Percentiles rank a stretch among this genome's conserved stretches.
These are phyloP conservation scores for Jatropha multifida DNA, from an alignment of 441 rosid species.

Conservation along the genomic window DNA sequence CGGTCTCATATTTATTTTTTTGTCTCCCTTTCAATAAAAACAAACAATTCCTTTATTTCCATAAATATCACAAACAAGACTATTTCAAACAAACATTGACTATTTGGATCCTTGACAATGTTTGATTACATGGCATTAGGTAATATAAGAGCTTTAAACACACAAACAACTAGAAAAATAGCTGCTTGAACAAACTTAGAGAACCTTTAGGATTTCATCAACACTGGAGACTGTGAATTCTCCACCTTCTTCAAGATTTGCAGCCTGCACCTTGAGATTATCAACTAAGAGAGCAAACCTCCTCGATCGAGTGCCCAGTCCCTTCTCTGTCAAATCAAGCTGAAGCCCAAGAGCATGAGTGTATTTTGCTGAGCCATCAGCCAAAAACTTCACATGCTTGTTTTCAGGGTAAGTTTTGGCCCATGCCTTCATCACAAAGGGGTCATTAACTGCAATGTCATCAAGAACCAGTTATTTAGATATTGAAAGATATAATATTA, in stretches of 20 bases:
- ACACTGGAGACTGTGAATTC: slow-evolving; percentile 86
- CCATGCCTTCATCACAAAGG: slow-evolving; percentile 97
- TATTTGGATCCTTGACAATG: not conserved
- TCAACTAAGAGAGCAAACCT: slow-evolving; percentile 83
- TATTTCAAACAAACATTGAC: not conserved
- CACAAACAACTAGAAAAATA: not conserved
- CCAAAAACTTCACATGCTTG: slow-evolving; percentile 83
- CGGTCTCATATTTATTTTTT: too few species aligned
- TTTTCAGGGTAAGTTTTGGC: slow-evolving; percentile 88
- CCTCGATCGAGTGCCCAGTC: slow-evolving; percentile 82
- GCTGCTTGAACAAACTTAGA: slow-evolving; percentile 28
- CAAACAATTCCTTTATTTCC: too few species aligned
- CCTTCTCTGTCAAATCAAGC: slow-evolving; percentile 84
- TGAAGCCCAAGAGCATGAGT: slow-evolving; percentile 84
- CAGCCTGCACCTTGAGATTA: slow-evolving; percentile 84
- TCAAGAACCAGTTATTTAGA: not conserved
- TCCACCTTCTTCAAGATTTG: slow-evolving; percentile 85
- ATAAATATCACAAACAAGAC: not conserved
- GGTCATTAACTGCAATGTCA: slow-evolving; percentile 68
- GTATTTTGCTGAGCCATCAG: slow-evolving; percentile 84
- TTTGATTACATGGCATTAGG: not conserved
- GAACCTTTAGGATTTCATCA: slow-evolving; percentile 76
- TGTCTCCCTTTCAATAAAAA: too few species aligned
- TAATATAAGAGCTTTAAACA: not conserved
- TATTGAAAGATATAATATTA: not conserved